A percentile compares a stretch with the other conserved stretches of the same genome.
phyloP scores from a whole-genome alignment of 768 basidiomycete species.

The Phylloporus arenicola region DNA sequence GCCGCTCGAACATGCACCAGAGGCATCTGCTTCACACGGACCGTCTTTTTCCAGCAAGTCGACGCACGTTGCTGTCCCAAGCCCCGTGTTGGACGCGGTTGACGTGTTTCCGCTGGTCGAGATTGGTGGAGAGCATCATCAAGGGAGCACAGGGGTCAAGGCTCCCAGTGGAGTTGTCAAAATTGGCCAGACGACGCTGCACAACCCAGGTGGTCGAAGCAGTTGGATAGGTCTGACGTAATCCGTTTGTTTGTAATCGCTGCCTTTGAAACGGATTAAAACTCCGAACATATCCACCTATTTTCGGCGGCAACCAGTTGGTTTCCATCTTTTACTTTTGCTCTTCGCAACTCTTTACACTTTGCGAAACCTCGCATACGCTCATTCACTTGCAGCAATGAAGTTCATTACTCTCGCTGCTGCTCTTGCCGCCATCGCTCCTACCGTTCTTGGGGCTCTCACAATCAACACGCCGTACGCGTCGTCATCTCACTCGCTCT shows the following conservation, averaged over 20 bases:
- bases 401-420: slow-evolving; percentile 29
- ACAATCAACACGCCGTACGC: slow-evolving; percentile 71
- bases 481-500: neutral
- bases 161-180: slow-evolving; percentile 55
- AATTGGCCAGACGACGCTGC: slow-evolving; percentile 90
- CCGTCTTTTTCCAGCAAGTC: slow-evolving; percentile 26
- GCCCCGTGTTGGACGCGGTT: slow-evolving; percentile 67
- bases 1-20: slow-evolving; percentile 16
- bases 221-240: slow-evolving; percentile 81
- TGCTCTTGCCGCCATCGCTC: slow-evolving; percentile 27
- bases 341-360: neutral
- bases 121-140: slow-evolving; percentile 8
- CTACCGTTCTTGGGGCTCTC: slow-evolving; percentile 37
- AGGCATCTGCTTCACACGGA: slow-evolving; percentile 12
- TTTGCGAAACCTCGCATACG: slow-evolving; percentile 12
- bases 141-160: slow-evolving; percentile 14
- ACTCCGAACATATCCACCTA: slow-evolving; percentile 21
- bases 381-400: slow-evolving; percentile 28
- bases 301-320: neutral
- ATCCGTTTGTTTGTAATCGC: neutral
- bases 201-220: slow-evolving; percentile 85
- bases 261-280: slow-evolving; percentile 19
- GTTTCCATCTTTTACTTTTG: neutral
- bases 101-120: slow-evolving; percentile 35
- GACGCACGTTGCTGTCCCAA: slow-evolving; percentile 39